Conservation (phyloP, 2,329 filamentous ascomycete genomes). For the Diaporthe helianthi region DNA sequence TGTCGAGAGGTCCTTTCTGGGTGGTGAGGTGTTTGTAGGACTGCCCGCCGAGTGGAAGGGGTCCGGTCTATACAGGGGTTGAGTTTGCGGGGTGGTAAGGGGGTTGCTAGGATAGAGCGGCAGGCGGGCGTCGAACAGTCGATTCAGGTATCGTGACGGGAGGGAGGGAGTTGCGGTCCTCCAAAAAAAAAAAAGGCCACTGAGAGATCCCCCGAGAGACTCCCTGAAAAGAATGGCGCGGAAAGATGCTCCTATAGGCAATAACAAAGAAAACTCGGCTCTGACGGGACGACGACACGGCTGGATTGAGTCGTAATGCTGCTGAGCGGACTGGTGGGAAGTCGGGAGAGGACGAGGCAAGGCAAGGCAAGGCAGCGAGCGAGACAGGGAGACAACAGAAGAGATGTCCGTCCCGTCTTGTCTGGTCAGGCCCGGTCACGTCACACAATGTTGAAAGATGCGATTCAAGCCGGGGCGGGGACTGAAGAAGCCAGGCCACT, state of each 20-base stretch:
- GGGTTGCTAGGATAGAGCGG: not conserved
- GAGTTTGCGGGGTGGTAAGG: not conserved
- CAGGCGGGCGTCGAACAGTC: conserved; percentile 7
- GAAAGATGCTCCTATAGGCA: conserved; percentile 32
- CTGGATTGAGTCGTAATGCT: conserved; percentile 26
- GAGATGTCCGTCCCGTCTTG: conserved; percentile 8
- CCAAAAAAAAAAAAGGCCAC: conserved; percentile 5
- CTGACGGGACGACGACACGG: conserved; percentile 18
- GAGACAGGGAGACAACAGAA: conserved; percentile 21
- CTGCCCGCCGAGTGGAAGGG: not conserved
- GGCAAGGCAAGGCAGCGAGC: conserved; percentile 23
- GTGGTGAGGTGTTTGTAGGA: not conserved
- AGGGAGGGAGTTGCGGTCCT: conserved; percentile 2
- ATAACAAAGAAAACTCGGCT: conserved; percentile 28
- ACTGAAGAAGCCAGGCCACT: conserved; percentile 12
- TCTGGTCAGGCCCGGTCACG: conserved; percentile 5
- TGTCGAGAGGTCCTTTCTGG: not conserved
- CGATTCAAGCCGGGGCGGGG: not conserved
- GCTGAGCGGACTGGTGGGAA: conserved; percentile 13
- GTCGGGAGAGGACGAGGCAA: not conserved
- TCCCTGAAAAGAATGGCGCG: conserved; percentile 4
- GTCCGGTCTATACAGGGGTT: conserved; percentile 9
- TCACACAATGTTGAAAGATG: not conserved
- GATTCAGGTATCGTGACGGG: conserved; percentile 20
- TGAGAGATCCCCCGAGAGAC: not conserved